These are phyloP conservation scores for Aspergillus sclerotiicarbonarius DNA, from an alignment of 495 filamentous ascomycete species.

Conservation along the genomic window DNA sequence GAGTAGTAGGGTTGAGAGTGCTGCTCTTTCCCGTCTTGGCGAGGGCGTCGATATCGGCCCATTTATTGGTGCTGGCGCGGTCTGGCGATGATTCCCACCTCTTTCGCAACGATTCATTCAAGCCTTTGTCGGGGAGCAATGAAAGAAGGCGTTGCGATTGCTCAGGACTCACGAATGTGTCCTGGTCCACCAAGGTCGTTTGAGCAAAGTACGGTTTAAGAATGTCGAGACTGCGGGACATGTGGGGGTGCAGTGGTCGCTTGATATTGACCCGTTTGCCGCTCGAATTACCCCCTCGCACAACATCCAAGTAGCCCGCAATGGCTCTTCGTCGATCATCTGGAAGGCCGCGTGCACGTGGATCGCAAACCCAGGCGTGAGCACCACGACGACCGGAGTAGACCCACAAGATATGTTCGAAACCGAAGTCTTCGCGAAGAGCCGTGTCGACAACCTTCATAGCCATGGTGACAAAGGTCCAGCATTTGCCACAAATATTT, in stretches of 20 bases:
- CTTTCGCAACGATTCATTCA: conserved; percentile 73
- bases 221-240: conserved; percentile 80
- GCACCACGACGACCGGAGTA: conserved; percentile 95
- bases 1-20: conserved; percentile 58
- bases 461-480: conserved; percentile 95
- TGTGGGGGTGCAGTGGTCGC: conserved; percentile 85
- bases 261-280: conserved; percentile 86
- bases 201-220: conserved; percentile 74
- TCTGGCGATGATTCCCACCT: conserved; percentile 87
- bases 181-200: conserved; percentile 78
- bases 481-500: conserved; percentile 91
- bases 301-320: conserved; percentile 81
- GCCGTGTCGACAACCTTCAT: conserved; percentile 89
- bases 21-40: conserved; percentile 71
- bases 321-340: conserved; percentile 80
- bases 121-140: conserved; percentile 70
- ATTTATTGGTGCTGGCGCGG: conserved; percentile 73
- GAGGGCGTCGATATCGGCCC: conserved; percentile 86
- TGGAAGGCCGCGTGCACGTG: conserved; percentile 74
- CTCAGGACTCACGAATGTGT: conserved; percentile 71
- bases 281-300: conserved; percentile 77
- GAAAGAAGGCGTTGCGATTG: conserved; percentile 71
- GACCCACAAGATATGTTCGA: conserved; percentile 95
- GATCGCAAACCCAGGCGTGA: conserved; percentile 99
- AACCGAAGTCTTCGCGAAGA: conserved; percentile 89